Percentiles rank a stretch among this genome's conserved stretches.
phyloP scores from a whole-genome alignment of 176 grass and related monocot species.

The Canna indica region DNA sequence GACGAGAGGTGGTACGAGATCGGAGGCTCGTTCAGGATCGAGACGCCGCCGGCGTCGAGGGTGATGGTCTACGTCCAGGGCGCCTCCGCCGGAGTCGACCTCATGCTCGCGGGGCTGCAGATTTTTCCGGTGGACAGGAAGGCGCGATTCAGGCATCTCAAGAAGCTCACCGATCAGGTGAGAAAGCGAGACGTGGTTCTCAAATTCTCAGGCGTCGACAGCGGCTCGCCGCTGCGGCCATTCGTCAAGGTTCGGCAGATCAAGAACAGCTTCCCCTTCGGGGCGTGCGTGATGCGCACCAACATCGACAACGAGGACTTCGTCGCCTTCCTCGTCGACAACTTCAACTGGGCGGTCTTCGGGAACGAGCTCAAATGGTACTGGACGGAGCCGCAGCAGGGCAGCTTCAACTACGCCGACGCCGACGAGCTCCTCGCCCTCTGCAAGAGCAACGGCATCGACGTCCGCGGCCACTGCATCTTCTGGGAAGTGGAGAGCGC shows the following conservation, averaged over 20 bases:
- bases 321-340: slow-evolving; percentile 57
- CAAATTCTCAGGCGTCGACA: slow-evolving; percentile 31
- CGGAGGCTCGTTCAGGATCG: slow-evolving; percentile 61
- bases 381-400: slow-evolving; percentile 75
- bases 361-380: slow-evolving; percentile 98
- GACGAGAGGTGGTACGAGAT: slow-evolving; percentile 88
- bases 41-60: slow-evolving; percentile 37
- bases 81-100: slow-evolving; percentile 48
- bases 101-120: slow-evolving; percentile 76
- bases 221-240: neutral
- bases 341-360: slow-evolving; percentile 96
- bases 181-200: slow-evolving; percentile 65
- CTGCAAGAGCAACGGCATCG: slow-evolving; percentile 60
- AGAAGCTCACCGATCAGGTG: slow-evolving; percentile 53
- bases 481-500: slow-evolving; percentile 69
- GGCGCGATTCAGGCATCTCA: slow-evolving; percentile 41
- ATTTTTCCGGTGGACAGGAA: slow-evolving; percentile 64
- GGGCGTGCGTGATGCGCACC: slow-evolving; percentile 64
- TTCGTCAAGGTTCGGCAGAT: slow-evolving; percentile 46
- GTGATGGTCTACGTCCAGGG: slow-evolving; percentile 73
- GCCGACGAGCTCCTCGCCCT: slow-evolving; percentile 77
- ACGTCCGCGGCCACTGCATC: slow-evolving; percentile 69
- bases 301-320: slow-evolving; percentile 96
- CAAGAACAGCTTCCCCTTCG: slow-evolving; percentile 77
- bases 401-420: slow-evolving; percentile 50